Evolutionary conservation across 371 early-diverging fungal genomes (phyloP).

Genomic region (Chytridium lagenaria): DNA sequence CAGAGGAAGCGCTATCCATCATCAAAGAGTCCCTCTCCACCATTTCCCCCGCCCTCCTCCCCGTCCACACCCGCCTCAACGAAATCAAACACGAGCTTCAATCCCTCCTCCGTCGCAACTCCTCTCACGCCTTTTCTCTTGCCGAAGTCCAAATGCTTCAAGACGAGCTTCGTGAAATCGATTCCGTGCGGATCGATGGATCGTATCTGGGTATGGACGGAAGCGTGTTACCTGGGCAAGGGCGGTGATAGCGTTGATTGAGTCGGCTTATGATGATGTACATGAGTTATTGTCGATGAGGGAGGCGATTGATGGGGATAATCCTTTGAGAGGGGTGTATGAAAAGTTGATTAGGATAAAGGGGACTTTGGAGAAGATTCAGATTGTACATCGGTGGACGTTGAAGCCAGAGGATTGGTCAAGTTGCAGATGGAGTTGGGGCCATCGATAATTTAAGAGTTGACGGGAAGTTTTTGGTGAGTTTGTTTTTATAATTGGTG

Average conservation of each 20-base stretch:
- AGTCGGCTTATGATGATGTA: conserved; percentile 69
- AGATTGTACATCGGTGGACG: conserved; percentile 78
- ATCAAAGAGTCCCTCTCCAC: conserved; percentile 30
- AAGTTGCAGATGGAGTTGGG: conserved; percentile 73
- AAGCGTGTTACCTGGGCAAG: conserved; percentile 45
- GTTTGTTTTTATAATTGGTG: neutral
- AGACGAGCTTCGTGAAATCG: conserved; percentile 50
- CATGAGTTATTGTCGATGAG: conserved; percentile 80
- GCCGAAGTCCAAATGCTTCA: conserved; percentile 48
- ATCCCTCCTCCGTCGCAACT: conserved; percentile 31
- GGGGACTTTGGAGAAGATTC: conserved; percentile 71
- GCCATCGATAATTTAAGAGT: conserved; percentile 46
- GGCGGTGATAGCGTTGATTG: conserved; percentile 80
- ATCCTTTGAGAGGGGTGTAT: conserved; percentile 69
- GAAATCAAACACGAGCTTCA: conserved; percentile 44
- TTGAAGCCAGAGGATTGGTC: conserved; percentile 65
- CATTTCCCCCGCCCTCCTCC: conserved; percentile 43
- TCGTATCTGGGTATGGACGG: conserved; percentile 38
- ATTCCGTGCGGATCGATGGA: conserved; percentile 48
- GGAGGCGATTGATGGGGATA: conserved; percentile 70
- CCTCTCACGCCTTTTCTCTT: conserved; percentile 45
- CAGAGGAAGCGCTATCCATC: neutral
- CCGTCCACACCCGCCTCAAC: conserved; percentile 42
- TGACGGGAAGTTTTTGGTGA: conserved; percentile 47
- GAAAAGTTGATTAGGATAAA: conserved; percentile 78